phyloP scores from a whole-genome alignment of 345 rosid species.

The Leavenworthia alabamica region DNA sequence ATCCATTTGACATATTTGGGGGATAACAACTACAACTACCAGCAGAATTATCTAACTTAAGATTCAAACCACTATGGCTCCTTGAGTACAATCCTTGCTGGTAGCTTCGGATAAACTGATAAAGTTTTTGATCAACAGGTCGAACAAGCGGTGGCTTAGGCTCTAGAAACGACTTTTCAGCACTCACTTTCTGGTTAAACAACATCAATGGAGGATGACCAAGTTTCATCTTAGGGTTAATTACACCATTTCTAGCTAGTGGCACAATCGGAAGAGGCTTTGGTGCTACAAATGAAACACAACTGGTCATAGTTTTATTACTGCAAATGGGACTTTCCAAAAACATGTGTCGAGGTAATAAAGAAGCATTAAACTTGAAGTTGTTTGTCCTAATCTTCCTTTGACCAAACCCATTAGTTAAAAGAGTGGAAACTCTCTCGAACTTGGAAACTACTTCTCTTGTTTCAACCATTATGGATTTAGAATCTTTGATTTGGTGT shows the following conservation, averaged over 20 bases:
- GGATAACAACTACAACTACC: slow-evolving; percentile 33
- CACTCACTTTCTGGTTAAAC: slow-evolving; percentile 29
- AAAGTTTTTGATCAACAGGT: slow-evolving; percentile 16
- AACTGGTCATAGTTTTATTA: not conserved
- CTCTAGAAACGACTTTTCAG: slow-evolving; percentile 39
- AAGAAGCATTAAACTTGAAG: slow-evolving; percentile 35
- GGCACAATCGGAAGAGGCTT: slow-evolving; percentile 52
- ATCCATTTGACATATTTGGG: slow-evolving; percentile 47
- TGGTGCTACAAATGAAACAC: slow-evolving; percentile 40
- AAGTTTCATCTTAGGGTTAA: slow-evolving; percentile 21
- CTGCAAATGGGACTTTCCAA: slow-evolving; percentile 42
- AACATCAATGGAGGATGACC: slow-evolving; percentile 17
- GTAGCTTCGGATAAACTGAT: slow-evolving; percentile 39
- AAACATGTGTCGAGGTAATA: slow-evolving; percentile 44
- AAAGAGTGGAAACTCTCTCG: slow-evolving; percentile 50
- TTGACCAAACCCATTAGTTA: slow-evolving; percentile 38
- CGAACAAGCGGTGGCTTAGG: slow-evolving; percentile 39
- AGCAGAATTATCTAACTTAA: slow-evolving; percentile 49
- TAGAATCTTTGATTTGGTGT: slow-evolving; percentile 35
- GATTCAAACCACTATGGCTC: slow-evolving; percentile 45
- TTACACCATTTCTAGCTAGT: slow-evolving; percentile 1
- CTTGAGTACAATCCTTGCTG: slow-evolving; percentile 38
- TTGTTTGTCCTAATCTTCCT: slow-evolving; percentile 40
- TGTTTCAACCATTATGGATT: slow-evolving; percentile 41
- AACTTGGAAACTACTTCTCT: slow-evolving; percentile 48